These are phyloP conservation scores for Raphanus raphanistrum DNA, from an alignment of 345 rosid genomes.

Conservation along the genomic window DNA sequence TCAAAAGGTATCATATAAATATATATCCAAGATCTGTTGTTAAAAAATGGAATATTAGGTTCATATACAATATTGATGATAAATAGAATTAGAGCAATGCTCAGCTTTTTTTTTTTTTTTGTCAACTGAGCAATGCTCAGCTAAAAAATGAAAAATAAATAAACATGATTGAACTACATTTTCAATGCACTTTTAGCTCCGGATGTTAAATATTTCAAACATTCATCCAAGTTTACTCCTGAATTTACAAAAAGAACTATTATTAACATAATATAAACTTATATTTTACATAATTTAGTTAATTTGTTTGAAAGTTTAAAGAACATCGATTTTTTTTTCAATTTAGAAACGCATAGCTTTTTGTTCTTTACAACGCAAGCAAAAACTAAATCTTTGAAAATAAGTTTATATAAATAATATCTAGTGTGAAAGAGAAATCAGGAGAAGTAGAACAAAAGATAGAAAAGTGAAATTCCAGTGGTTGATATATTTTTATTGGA, in stretches of 20 bases:
- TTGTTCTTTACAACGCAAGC: neutral
- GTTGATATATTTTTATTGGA: constrained; percentile 20
- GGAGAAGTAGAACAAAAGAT: constrained; percentile 17
- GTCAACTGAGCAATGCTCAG: neutral
- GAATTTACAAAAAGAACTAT: neutral
- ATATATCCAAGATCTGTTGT: neutral
- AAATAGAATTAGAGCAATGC: neutral
- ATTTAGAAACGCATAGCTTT: neutral
- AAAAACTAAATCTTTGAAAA: neutral
- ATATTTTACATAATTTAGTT: neutral
- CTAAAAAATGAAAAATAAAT: neutral
- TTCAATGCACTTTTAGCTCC: neutral
- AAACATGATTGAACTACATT: neutral
- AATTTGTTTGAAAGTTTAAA: neutral
- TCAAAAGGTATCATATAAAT: constrained; percentile 1
- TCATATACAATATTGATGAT: neutral
- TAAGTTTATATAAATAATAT: neutral
- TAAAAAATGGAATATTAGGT: neutral
- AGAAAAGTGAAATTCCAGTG: constrained; percentile 17
- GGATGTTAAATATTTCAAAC: neutral
- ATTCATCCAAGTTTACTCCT: neutral
- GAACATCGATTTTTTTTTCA: neutral
- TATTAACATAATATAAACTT: neutral
- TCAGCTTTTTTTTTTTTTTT: too few relatives aligned
- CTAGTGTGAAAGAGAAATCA: constrained; percentile 21